These are phyloP conservation scores for Pseudogymnoascus sp. DNA, from an alignment of 2,329 filamentous ascomycete genomes.

Conservation along the genomic window DNA sequence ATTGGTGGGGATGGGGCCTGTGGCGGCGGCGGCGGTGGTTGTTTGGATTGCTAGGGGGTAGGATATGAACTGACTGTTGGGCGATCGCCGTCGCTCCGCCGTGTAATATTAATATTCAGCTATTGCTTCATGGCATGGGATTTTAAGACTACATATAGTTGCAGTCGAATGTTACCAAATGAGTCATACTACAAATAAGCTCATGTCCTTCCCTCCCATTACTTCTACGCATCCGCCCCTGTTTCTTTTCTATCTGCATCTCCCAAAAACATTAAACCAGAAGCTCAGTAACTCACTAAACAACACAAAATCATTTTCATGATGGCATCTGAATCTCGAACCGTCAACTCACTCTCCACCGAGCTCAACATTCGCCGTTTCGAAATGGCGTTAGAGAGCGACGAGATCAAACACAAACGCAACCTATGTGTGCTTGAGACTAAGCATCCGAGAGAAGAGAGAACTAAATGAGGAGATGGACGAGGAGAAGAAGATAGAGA, in stretches of 20 bases:
- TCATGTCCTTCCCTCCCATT: neutral
- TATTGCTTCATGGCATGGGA: neutral
- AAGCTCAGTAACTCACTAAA: neutral
- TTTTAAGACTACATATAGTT: neutral
- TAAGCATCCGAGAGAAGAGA: conserved; percentile 7
- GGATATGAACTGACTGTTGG: neutral
- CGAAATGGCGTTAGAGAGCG: neutral
- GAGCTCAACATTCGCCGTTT: neutral
- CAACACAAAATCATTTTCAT: neutral
- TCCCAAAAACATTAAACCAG: neutral
- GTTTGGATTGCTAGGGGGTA: too few species aligned
- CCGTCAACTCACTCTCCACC: neutral
- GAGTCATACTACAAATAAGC: neutral
- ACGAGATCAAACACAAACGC: neutral
- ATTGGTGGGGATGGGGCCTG: too few species aligned
- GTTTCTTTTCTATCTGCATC: neutral
- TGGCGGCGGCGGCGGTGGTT: too few species aligned
- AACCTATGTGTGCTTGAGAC: neutral
- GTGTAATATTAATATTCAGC: neutral
- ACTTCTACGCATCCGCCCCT: neutral
- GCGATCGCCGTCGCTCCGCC: neutral
- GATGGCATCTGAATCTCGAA: neutral
- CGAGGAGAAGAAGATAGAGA: neutral
- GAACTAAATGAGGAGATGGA: conserved; percentile 13
- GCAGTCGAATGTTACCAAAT: neutral